phyloP scores from a whole-genome alignment of 768 basidiomycete species.

The Suillus placidus region DNA sequence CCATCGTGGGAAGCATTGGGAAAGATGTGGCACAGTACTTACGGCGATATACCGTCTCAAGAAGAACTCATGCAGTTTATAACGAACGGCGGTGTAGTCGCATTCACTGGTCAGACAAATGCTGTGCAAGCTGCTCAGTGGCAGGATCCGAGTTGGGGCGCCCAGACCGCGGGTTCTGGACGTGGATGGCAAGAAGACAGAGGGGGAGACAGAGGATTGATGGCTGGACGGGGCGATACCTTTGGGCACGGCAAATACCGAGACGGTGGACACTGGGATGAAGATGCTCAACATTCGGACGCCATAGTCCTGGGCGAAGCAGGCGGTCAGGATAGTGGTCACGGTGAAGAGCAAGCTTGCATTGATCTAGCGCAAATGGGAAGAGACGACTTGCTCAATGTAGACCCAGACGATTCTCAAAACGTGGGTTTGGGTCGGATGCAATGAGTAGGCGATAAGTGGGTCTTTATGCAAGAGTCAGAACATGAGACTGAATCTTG shows the following conservation, averaged over 20 bases:
- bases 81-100: slow-evolving; percentile 41
- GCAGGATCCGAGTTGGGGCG: slow-evolving; percentile 25
- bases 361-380: slow-evolving; percentile 6
- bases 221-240: slow-evolving; percentile 31
- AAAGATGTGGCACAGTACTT: slow-evolving; percentile 72
- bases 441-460: slow-evolving; percentile 72
- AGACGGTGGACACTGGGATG: slow-evolving; percentile 41
- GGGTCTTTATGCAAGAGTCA: slow-evolving; percentile 63
- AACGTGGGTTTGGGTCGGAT: slow-evolving; percentile 49
- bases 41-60: slow-evolving; percentile 69
- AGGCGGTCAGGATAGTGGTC: slow-evolving; percentile 24
- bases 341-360: slow-evolving; percentile 7
- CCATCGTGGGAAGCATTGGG: slow-evolving; percentile 81
- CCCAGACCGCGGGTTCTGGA: slow-evolving; percentile 37
- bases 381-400: slow-evolving; percentile 2
- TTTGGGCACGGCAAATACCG: slow-evolving; percentile 50
- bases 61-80: slow-evolving; percentile 80
- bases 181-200: slow-evolving; percentile 44
- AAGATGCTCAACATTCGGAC: slow-evolving; percentile 46
- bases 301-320: slow-evolving; percentile 62
- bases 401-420: slow-evolving; percentile 2
- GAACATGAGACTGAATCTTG: slow-evolving; percentile 16
- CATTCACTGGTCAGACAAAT: slow-evolving; percentile 22
- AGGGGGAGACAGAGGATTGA: slow-evolving; percentile 39
- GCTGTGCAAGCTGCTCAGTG: slow-evolving; percentile 27